Percentiles rank a stretch among this genome's conserved stretches.
Evolutionary conservation across 1,284 basidiomycete species (phyloP).

Genomic region (Tremellales sp.): DNA sequence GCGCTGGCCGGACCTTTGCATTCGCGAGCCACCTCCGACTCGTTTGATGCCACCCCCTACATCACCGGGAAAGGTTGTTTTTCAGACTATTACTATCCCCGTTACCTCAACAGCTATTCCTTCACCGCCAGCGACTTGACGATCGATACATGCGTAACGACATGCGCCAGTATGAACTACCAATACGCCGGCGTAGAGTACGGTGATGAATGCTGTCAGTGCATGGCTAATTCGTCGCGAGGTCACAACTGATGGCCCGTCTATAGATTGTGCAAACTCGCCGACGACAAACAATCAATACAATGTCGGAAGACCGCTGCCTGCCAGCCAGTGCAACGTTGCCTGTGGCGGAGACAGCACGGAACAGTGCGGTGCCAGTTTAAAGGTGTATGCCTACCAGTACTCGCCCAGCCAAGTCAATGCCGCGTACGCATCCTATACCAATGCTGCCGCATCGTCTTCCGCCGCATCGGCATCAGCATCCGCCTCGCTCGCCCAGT

Average conservation of each 20-base stretch:
- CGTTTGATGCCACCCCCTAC: too few relatives aligned
- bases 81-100: too few relatives aligned
- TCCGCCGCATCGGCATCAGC: neutral
- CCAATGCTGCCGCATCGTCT: neutral
- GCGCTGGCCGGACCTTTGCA: too few relatives aligned
- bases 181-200: conserved; percentile 44
- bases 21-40: too few relatives aligned
- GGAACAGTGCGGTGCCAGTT: conserved; percentile 44
- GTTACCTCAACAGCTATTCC: too few relatives aligned
- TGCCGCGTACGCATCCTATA: neutral
- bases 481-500: neutral
- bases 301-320: too few relatives aligned
- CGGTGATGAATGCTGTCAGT: conserved; percentile 44
- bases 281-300: conserved; percentile 17
- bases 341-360: conserved; percentile 34
- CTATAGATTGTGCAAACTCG: conserved; percentile 37
- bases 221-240: too few relatives aligned
- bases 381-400: too few relatives aligned
- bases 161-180: conserved; percentile 39
- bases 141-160: conserved; percentile 37
- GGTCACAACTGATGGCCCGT: too few relatives aligned
- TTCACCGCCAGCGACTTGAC: conserved; percentile 34
- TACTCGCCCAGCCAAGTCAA: too few relatives aligned
- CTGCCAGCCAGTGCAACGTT: conserved; percentile 26
- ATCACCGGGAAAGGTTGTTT: too few relatives aligned